Conservation (phyloP, 2,329 filamentous ascomycete genomes). For the Alternaria triticina region DNA sequence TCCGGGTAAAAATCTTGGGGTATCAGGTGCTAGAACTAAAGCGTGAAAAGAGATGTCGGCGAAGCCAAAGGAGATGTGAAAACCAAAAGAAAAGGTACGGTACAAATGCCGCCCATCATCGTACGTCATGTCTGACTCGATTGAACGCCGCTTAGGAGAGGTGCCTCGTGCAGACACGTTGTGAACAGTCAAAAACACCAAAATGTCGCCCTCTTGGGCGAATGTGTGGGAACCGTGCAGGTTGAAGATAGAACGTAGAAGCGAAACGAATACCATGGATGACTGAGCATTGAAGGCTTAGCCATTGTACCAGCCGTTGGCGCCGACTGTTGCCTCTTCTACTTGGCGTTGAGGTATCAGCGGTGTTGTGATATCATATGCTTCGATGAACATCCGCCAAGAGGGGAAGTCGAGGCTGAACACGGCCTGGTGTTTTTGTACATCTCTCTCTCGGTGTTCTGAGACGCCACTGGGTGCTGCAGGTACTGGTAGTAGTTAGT, state of each 20-base stretch:
- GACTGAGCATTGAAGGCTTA: neutral
- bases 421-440: conserved; percentile 77
- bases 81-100: neutral
- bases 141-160: neutral
- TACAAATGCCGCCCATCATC: neutral
- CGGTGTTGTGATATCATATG: conserved; percentile 76
- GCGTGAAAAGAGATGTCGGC: neutral
- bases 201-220: neutral
- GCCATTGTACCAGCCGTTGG: conserved; percentile 35
- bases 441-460: conserved; percentile 60
- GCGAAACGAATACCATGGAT: too few relatives aligned
- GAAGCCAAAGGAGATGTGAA: neutral
- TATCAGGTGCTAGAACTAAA: conserved; percentile 7
- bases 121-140: neutral
- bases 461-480: conserved; percentile 57
- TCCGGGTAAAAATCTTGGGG: conserved; percentile 1
- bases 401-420: conserved; percentile 84
- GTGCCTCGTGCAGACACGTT: neutral
- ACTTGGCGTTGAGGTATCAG: conserved; percentile 80
- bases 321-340: conserved; percentile 32
- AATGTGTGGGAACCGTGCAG: neutral
- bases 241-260: neutral
- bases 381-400: conserved; percentile 79
- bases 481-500: conserved; percentile 45
- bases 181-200: neutral